phyloP scores from a whole-genome alignment of 345 rosid species.

The Syzygium aromaticum region DNA sequence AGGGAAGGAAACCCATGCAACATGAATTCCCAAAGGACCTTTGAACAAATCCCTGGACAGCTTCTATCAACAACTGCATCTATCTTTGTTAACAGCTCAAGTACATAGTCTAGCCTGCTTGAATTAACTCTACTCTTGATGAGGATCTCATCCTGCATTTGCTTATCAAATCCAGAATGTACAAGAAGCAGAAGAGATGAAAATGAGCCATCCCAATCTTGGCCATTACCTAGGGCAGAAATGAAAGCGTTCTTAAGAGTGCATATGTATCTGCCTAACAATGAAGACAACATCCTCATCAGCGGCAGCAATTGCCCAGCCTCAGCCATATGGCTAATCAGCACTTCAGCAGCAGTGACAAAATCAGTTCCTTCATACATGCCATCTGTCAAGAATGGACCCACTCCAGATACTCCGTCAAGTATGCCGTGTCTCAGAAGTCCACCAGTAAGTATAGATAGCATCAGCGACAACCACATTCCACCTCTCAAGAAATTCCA shows the following conservation, averaged over 20 bases:
- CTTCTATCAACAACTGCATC: conserved; percentile 50
- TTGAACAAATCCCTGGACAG: conserved; percentile 45
- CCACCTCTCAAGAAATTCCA: conserved; percentile 86
- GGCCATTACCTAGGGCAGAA: conserved; percentile 39
- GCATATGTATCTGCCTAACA: conserved; percentile 46
- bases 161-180: conserved; percentile 60
- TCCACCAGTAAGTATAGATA: conserved; percentile 63
- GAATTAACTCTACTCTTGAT: conserved; percentile 46
- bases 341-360: conserved; percentile 43
- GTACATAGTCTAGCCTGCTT: conserved; percentile 46
- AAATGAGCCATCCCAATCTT: conserved; percentile 26
- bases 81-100: conserved; percentile 39
- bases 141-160: conserved; percentile 51
- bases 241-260: conserved; percentile 67
- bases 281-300: conserved; percentile 47
- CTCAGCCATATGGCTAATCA: conserved; percentile 44
- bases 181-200: conserved; percentile 69
- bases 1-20: conserved; percentile 83
- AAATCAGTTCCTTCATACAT: conserved; percentile 35
- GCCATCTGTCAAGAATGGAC: conserved; percentile 35
- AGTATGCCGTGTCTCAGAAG: conserved; percentile 36
- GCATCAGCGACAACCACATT: conserved; percentile 63
- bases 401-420: conserved; percentile 34
- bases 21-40: conserved; percentile 72
- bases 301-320: conserved; percentile 37